Evolutionary conservation across 202 grass and related monocot species (phyloP).

Genomic region (Sporobolus alterniflorus): DNA sequence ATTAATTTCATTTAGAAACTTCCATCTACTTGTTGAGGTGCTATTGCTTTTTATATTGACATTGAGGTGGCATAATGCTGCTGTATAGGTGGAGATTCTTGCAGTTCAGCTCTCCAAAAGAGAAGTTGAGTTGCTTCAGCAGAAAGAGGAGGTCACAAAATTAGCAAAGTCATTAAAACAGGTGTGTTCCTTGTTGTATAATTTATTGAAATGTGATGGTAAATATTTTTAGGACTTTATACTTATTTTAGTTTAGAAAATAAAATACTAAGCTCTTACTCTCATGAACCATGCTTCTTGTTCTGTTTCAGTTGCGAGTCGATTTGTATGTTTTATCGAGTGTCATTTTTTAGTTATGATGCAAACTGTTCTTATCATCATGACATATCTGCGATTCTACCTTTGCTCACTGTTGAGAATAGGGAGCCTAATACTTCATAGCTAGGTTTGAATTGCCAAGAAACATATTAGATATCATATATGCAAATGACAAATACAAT

Average conservation of each 20-base stretch:
- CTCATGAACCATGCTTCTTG: slow-evolving; percentile 19
- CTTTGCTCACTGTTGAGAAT: background rate
- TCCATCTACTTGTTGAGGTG: background rate
- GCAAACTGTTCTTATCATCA: background rate
- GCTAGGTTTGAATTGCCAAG: background rate
- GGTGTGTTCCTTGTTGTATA: slow-evolving; percentile 40
- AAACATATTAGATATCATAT: background rate
- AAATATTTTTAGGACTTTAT: background rate
- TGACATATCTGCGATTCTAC: background rate
- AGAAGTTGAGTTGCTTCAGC: slow-evolving; percentile 89
- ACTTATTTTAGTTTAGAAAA: background rate
- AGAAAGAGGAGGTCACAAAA: slow-evolving; percentile 91
- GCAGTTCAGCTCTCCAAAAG: slow-evolving; percentile 85
- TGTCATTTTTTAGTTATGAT: background rate
- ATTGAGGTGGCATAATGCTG: slow-evolving; percentile 41
- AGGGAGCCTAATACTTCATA: background rate
- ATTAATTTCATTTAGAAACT: slow-evolving; percentile 1
- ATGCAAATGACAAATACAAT: background rate
- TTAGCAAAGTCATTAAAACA: slow-evolving; percentile 88
- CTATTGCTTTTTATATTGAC: background rate
- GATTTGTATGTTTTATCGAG: background rate
- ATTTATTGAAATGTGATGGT: slow-evolving; percentile 21
- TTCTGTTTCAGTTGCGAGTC: background rate
- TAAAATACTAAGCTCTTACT: background rate
- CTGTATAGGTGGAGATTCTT: slow-evolving; percentile 79